Evolutionary conservation across 2,329 filamentous ascomycete genomes (phyloP), one percentile per base, ranked within the genome.

Genomic region (Purpureocillium lavendulum): DNA sequence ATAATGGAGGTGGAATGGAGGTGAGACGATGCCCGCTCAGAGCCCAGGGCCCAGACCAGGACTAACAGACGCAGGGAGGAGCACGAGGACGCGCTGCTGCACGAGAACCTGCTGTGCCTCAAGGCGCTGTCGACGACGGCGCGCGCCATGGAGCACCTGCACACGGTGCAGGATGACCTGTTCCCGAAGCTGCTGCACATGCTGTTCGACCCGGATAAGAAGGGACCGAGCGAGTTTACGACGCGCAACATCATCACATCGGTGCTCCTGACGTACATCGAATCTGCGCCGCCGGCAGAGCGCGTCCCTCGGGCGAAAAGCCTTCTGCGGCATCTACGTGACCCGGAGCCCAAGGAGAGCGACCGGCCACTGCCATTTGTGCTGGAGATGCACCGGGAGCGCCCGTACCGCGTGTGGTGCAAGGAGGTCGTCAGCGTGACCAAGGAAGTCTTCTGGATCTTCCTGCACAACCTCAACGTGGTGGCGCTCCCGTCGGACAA

Each of bases 381-480:
- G 35, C 67, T 90, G 16, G 85, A 89, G 44, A 97, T 97, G 80
- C 83, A 85, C 50, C 80, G 82, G 29, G 78, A 87, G 36, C 77
- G 90, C 1, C 90, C 90, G 1, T 98, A 96, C 60, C 84, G 87
- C 28, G 77, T 94, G 3, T 98, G 90, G 90, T 87, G 83, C 64
- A 92, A 89, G 60, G 92, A 98, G 63, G 80, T 90, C 14, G 82
- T 82, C 43, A 89, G 85, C 52, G 90, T 97, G 35, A 95, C 89
- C 32, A 96, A 96, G 61, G 90, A 98, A 60, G 90, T 97, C 21
- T 98, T 98, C 59, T 98, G 90, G 90, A 97, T 97, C 57, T 98
- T 97, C 66, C 72, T 97, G 39, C 90, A 97, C 62, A 85, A 94
- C 50, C 71, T 94, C 42, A 97, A 97, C 53, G 82, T 96, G 34